A percentile compares a stretch with the other conserved stretches of the same genome.
These are phyloP conservation scores for Senna tora DNA, from an alignment of 306 rosid species.

Conservation along the genomic window DNA sequence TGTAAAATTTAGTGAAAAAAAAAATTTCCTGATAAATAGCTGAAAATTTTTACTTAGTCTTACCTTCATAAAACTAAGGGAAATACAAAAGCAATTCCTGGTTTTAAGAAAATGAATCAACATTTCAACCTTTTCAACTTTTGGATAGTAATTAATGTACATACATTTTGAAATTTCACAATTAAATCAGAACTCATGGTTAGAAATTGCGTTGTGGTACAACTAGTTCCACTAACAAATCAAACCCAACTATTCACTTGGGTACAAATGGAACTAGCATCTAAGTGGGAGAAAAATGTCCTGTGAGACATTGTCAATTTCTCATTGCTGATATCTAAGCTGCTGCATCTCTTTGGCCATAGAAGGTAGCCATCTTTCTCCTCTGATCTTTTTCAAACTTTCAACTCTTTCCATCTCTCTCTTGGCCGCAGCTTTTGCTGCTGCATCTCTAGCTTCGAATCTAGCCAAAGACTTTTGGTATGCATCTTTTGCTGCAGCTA, in stretches of 20 bases:
- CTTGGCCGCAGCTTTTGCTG: conserved; percentile 66
- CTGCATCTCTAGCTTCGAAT: conserved; percentile 69
- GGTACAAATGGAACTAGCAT: conserved; percentile 31
- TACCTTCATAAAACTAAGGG: no score
- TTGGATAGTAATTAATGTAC: conserved; percentile 6
- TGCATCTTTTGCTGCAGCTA: conserved; percentile 60
- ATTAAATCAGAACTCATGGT: no score
- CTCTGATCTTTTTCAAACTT: conserved; percentile 75
- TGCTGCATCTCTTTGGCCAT: conserved; percentile 67
- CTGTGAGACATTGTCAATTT: conserved; percentile 13
- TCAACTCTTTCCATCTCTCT: conserved; percentile 83
- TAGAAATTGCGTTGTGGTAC: not conserved
- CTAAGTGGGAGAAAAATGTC: conserved; percentile 19
- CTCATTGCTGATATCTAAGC: conserved; percentile 27
- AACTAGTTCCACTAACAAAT: conserved; percentile 28
- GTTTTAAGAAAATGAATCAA: not conserved
- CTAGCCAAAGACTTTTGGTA: conserved; percentile 65
- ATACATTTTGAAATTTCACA: not conserved
- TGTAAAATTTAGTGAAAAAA: no score
- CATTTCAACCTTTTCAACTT: not conserved
- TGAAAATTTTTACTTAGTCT: no score
- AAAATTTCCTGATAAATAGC: no score
- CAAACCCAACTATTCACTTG: conserved; percentile 16
- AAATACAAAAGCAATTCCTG: conserved; percentile 11
- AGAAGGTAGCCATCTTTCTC: conserved; percentile 92